These are phyloP conservation scores for Licmophora abbreviata DNA, from an alignment of 108 stramenopile genomes.

Conservation along the genomic window DNA sequence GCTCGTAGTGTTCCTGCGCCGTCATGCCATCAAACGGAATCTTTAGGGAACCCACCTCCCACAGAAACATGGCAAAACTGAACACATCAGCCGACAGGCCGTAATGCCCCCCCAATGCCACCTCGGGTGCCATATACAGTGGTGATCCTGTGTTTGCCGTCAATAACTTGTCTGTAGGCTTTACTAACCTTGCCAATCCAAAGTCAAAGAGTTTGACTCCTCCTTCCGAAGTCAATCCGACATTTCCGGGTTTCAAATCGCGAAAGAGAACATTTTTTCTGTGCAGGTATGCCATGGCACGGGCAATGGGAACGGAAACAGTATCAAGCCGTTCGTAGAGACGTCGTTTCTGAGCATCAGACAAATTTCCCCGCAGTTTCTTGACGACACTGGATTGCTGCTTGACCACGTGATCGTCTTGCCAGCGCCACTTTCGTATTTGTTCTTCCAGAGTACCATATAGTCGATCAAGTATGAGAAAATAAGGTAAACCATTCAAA, in stretches of 20 bases:
- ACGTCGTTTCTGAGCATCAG: neutral
- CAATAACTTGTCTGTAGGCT: slow-evolving; percentile 30
- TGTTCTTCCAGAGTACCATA: slow-evolving; percentile 65
- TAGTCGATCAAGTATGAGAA: slow-evolving; percentile 71
- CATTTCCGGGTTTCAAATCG: slow-evolving; percentile 50
- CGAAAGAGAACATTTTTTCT: slow-evolving; percentile 31
- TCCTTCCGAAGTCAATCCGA: slow-evolving; percentile 34
- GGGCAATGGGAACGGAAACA: slow-evolving; percentile 70
- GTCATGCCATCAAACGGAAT: slow-evolving; percentile 1
- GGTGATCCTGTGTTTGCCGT: slow-evolving; percentile 73
- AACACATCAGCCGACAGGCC: slow-evolving; percentile 41
- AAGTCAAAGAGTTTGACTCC: slow-evolving; percentile 52
- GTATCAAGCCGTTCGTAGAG: slow-evolving; percentile 10
- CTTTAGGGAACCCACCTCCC: slow-evolving; percentile 24
- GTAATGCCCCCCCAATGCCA: slow-evolving; percentile 7
- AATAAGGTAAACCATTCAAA: slow-evolving; percentile 46
- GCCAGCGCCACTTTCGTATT: slow-evolving; percentile 33
- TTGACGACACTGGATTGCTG: neutral
- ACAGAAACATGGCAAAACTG: slow-evolving; percentile 39
- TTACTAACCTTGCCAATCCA: slow-evolving; percentile 48
- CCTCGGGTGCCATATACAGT: slow-evolving; percentile 54
- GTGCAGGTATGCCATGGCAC: slow-evolving; percentile 49
- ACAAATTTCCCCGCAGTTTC: neutral
- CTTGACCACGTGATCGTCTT: slow-evolving; percentile 19
- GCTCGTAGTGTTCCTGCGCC: neutral